A percentile compares a stretch with the other conserved stretches of the same genome.
Conservation (phyloP, 2,329 filamentous ascomycete genomes). For the Aureobasidium lini region DNA sequence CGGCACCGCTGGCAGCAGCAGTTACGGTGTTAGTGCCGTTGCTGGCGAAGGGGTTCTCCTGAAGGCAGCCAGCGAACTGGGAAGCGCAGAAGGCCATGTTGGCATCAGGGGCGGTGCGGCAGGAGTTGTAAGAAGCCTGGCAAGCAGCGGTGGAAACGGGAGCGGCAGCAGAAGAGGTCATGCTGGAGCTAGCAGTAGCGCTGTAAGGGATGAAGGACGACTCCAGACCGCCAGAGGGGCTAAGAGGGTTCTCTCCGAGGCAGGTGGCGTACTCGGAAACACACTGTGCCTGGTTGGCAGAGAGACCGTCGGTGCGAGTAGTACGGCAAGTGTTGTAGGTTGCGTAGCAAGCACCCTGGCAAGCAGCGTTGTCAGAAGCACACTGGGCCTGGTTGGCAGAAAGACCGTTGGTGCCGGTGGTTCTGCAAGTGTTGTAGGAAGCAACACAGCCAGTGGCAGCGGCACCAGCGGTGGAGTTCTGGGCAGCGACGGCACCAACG, state of each 20-base stretch:
- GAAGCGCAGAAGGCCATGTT: slow-evolving; percentile 13
- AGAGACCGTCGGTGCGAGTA: neutral
- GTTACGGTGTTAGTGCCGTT: neutral
- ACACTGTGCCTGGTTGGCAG: slow-evolving; percentile 15
- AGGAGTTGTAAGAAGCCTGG: slow-evolving; percentile 6
- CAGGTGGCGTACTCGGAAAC: neutral
- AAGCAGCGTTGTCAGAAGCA: neutral
- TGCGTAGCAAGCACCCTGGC: slow-evolving; percentile 8
- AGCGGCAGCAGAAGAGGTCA: neutral
- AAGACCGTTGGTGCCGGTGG: neutral
- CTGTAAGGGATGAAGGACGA: neutral
- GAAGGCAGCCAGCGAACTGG: slow-evolving; percentile 9
- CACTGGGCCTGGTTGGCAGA: slow-evolving; percentile 10
- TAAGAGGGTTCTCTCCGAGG: slow-evolving; percentile 4
- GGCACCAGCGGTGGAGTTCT: slow-evolving; percentile 4
- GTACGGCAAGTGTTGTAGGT: neutral
- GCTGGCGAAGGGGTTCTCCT: slow-evolving; percentile 12
- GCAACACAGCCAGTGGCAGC: slow-evolving; percentile 1
- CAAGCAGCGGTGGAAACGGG: neutral
- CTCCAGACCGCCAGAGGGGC: neutral
- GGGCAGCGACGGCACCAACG: slow-evolving; percentile 3
- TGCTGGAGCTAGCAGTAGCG: neutral
- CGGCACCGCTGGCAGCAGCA: neutral
- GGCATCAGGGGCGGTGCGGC: slow-evolving; percentile 6
- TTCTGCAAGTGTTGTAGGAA: neutral